Percentiles rank a stretch among this genome's conserved stretches.
Evolutionary conservation across 106 monocot genomes (phyloP).

Genomic region (Cymbidium sinense): DNA sequence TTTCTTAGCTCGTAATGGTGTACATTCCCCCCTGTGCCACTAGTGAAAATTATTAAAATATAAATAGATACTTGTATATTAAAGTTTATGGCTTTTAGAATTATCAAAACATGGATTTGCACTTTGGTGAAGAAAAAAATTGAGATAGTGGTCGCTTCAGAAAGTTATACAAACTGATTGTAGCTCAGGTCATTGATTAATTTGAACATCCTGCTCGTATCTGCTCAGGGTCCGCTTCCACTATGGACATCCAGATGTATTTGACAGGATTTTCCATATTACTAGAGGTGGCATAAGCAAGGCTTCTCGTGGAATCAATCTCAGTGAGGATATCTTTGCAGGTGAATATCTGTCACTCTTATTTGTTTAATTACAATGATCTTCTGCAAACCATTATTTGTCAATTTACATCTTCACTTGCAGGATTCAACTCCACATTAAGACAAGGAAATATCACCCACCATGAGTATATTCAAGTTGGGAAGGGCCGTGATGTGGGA

Average conservation of each 20-base stretch:
- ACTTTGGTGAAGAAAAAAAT: not conserved
- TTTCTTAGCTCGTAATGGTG: conserved; percentile 4
- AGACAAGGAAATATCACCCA: conserved; percentile 94
- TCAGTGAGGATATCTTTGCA: conserved; percentile 98
- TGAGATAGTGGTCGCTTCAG: not conserved
- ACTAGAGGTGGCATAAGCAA: conserved; percentile 99
- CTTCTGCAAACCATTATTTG: not conserved
- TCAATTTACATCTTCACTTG: not conserved
- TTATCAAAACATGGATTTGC: not conserved
- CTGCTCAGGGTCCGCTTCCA: conserved; percentile 86
- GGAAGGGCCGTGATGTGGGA: conserved; percentile 98
- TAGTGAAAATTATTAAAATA: not conserved
- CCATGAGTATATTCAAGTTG: conserved; percentile 98
- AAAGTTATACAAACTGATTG: not conserved
- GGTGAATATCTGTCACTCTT: conserved; percentile 31
- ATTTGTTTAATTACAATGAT: not conserved
- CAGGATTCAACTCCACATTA: conserved; percentile 94
- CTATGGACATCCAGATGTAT: conserved; percentile 99
- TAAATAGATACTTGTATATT: not conserved
- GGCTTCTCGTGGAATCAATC: conserved; percentile 89
- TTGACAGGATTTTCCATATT: conserved; percentile 96
- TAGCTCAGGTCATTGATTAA: conserved; percentile 1
- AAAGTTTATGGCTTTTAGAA: not conserved
- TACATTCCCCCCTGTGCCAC: not conserved
- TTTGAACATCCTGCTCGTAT: conserved; percentile 6